phyloP scores from a whole-genome alignment of 768 basidiomycete species.

The Clathrus columnatus region DNA sequence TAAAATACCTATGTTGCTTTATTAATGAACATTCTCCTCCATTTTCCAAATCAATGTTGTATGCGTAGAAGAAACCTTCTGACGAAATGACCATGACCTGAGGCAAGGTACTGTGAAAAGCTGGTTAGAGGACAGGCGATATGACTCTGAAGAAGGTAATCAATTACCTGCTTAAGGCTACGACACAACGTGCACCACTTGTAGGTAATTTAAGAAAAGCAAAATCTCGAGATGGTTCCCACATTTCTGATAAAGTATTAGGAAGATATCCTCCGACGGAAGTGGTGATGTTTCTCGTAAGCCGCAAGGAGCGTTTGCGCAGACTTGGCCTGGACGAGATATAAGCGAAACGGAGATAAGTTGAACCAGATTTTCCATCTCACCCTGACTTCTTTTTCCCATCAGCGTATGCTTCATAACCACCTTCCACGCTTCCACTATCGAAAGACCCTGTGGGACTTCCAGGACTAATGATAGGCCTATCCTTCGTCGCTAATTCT shows the following conservation, averaged over 20 bases:
- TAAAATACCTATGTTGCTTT: constrained; percentile 74
- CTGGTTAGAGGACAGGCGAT: not conserved
- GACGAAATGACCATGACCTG: constrained; percentile 97
- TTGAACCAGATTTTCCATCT: not conserved
- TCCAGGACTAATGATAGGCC: constrained; percentile 24
- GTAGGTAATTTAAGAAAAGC: constrained; percentile 81
- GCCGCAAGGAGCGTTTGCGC: constrained; percentile 59
- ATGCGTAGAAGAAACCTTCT: constrained; percentile 92
- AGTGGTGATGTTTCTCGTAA: constrained; percentile 68
- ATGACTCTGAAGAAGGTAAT: not conserved
- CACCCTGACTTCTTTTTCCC: constrained; percentile 47
- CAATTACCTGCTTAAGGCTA: constrained; percentile 80
- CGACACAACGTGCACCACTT: constrained; percentile 71
- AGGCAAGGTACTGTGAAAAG: constrained; percentile 63
- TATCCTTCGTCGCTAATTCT: constrained; percentile 17
- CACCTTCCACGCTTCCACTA: constrained; percentile 45
- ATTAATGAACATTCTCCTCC: constrained; percentile 93
- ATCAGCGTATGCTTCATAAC: constrained; percentile 82
- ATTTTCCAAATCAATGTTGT: constrained; percentile 91
- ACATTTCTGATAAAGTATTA: constrained; percentile 85
- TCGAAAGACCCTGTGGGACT: constrained; percentile 65
- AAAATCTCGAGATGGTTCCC: constrained; percentile 94
- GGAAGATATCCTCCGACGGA: constrained; percentile 82
- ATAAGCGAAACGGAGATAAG: not conserved
- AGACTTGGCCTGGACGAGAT: constrained; percentile 34